Evolutionary conservation across 192 early-diverging fungal species (phyloP).

Genomic region (Linnemannia hyalina): DNA sequence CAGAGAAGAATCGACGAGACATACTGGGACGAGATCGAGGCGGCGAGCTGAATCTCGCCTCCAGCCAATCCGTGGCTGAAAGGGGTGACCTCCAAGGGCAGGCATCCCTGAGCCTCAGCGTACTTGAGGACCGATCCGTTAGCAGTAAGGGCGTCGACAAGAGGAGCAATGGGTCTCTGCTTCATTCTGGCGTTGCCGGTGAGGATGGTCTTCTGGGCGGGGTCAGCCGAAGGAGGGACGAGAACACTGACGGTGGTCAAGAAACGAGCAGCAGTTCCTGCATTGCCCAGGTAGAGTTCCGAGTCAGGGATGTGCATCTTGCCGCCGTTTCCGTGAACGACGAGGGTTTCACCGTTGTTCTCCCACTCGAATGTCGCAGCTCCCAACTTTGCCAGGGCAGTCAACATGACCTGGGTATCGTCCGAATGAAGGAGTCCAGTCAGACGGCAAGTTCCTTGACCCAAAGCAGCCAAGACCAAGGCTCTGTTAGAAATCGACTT

Average conservation of each 20-base stretch:
- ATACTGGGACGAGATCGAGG: conserved; percentile 97
- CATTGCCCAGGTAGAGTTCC: conserved; percentile 96
- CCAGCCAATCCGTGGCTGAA: conserved; percentile 80
- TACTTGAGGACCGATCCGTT: conserved; percentile 88
- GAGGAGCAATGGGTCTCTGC: conserved; percentile 92
- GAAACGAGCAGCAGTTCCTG: conserved; percentile 97
- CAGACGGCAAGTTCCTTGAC: conserved; percentile 82
- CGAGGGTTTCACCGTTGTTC: conserved; percentile 90
- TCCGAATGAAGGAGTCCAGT: conserved; percentile 94
- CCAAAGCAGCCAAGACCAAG: conserved; percentile 91
- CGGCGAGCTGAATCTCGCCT: conserved; percentile 90
- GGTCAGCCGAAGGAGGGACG: conserved; percentile 60
- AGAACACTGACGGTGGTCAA: conserved; percentile 89
- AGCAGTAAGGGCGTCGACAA: conserved; percentile 84
- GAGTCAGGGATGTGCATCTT: conserved; percentile 76
- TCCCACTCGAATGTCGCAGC: conserved; percentile 92
- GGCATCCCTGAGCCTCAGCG: conserved; percentile 82
- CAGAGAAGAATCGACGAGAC: conserved; percentile 97
- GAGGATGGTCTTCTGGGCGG: conserved; percentile 69
- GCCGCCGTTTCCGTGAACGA: conserved; percentile 87
- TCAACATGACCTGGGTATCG: conserved; percentile 98
- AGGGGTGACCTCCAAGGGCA: conserved; percentile 90
- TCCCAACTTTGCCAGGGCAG: conserved; percentile 89
- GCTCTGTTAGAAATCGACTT: conserved; percentile 99
- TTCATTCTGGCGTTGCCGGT: conserved; percentile 99